Evolutionary conservation across 768 basidiomycete genomes (phyloP), one percentile per base, ranked within the genome.

Genomic region (Leccinum aurantiacum): DNA sequence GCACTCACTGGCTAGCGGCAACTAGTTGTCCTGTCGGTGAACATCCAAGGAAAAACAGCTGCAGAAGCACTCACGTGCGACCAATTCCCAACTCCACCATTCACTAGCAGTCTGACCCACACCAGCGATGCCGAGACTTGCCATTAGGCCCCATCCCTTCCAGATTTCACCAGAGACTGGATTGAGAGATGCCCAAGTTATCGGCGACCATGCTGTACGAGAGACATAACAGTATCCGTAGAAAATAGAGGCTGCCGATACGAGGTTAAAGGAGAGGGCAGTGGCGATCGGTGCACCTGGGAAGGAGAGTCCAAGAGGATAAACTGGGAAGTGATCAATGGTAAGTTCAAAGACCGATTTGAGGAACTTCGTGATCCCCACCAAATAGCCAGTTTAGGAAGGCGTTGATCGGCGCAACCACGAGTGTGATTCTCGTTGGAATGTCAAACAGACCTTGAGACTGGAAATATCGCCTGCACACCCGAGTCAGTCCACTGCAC

Each of bases 11-110:
- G 66, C 83, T 84, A 41, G 82, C 82, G 15, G 84, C 82, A 47
- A 84, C 82, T 85, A 37, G 22, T 10, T 8, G 6, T 25, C 22
- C 19, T 14, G 22, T 61, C 35, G 59, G 54, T 44, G 15, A 53
- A 46, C 10, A 54, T 48, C 9, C 38, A 19, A 27, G 17, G 15
- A 52, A 19, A 50, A 17, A 37, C 48, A 0, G 15, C 1, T 10
- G 10, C 29, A 49, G 22, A 38, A 22, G n/a, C 6, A 66, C 72
- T 65, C 58, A 74, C 72, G 76, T 24, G 87, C 88, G 33, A 90
- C 74, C 6, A 93, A 81, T 74, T 97, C 95, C 96, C 96, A 96
- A 41, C 90, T 88, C 94, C 95, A 98, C 96, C 95, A 98, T 74
- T 97, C 96, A 4, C 85, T 87, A 1, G 91, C 92, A 4, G 85